Evolutionary conservation across 2,329 filamentous ascomycete species (phyloP), one percentile per base, ranked within the genome.

Genomic region (Cercospora janseana): DNA sequence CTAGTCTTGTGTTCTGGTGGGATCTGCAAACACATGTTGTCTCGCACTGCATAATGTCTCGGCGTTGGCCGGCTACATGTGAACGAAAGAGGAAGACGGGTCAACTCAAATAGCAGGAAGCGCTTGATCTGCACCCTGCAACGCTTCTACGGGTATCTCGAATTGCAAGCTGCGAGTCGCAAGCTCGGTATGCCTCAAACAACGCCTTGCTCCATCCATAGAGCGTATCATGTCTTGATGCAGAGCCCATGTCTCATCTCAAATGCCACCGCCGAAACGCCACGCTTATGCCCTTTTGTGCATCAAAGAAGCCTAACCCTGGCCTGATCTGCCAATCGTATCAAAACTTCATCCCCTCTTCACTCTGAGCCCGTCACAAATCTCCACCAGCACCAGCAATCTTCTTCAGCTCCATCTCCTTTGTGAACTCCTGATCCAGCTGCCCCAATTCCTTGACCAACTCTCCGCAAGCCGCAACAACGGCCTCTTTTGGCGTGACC

Each of bases 341-440:
- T 21, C 34, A 31, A 24, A 15, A 38, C 37, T 2, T 26, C 44
- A 29, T 13, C 26, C 20, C n/a, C 23, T 37, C 31, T 24, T 28
- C 23, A 27, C 12, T 10, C 4, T n/a, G 6, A 27, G 13, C n/a
- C 18, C 10, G 40, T 53, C 49, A 65, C 9, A 60, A 37, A 34
- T 59, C 61, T 16, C 60, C 60, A 35, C 62, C 60, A 47, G 57
- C 62, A 32, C 62, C 63, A 10, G 72, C 88, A 79, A 94, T 92
- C 72, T 90, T 91, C 63, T 88, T 84, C 62, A 95, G 74, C 71
- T 94, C 88, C 72, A 84, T 93, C 71, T 97, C 92, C 65, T 92
- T 90, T 15, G 88, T 95, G 69, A 97, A 95, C 66, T 94, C 88
- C 58, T 88, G 83, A 56, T 86, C 86, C 52, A 98, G 76, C 58